These are phyloP conservation scores for Cyberlindnera suaveolens DNA, from an alignment of 805 yeast genomes.

Conservation along the genomic window DNA sequence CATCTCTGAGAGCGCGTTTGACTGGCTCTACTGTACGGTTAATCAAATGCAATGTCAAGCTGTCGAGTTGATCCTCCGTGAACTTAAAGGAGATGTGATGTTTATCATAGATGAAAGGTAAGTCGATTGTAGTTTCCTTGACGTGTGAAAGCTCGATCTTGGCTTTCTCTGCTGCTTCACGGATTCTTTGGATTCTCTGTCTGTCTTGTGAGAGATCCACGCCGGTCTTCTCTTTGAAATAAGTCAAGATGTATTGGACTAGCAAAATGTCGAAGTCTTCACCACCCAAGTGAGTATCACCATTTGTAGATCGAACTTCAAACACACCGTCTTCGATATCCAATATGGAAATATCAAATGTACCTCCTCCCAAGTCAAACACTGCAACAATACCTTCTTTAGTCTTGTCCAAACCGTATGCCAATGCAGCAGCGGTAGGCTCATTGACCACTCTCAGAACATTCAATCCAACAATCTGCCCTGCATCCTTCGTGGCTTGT, in stretches of 20 bases:
- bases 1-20: slow-evolving; percentile 68
- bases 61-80: slow-evolving; percentile 64
- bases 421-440: slow-evolving; percentile 83
- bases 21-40: slow-evolving; percentile 68
- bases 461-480: slow-evolving; percentile 67
- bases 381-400: slow-evolving; percentile 36
- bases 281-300: slow-evolving; percentile 82
- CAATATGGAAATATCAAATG: slow-evolving; percentile 73
- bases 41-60: slow-evolving; percentile 58
- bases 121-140: slow-evolving; percentile 50
- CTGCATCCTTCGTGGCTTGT: slow-evolving; percentile 80
- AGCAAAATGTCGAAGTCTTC: slow-evolving; percentile 75
- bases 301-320: slow-evolving; percentile 78
- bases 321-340: slow-evolving; percentile 78
- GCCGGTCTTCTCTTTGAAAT: slow-evolving; percentile 43
- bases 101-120: slow-evolving; percentile 63
- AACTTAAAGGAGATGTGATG: slow-evolving; percentile 53
- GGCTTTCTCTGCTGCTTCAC: slow-evolving; percentile 74
- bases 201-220: slow-evolving; percentile 21
- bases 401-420: slow-evolving; percentile 64
- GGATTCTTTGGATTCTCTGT: slow-evolving; percentile 61
- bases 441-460: slow-evolving; percentile 74
- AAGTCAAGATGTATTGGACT: slow-evolving; percentile 47
- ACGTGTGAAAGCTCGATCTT: slow-evolving; percentile 72
- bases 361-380: slow-evolving; percentile 83